Percentiles rank a stretch among this genome's conserved stretches.
Evolutionary conservation across 768 basidiomycete genomes (phyloP).

Genomic region (Termitomyces sp.): DNA sequence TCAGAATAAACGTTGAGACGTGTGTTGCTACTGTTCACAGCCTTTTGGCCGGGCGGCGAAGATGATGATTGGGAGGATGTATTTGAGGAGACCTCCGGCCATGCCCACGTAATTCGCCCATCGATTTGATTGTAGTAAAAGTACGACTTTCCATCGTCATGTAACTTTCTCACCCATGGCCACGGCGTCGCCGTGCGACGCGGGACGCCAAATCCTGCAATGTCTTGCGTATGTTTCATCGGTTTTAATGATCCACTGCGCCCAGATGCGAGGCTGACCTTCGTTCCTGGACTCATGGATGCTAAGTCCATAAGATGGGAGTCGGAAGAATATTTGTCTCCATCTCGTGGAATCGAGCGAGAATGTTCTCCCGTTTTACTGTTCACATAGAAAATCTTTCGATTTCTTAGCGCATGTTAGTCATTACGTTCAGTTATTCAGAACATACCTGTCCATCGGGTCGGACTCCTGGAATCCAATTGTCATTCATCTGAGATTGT

Average conservation of each 20-base stretch:
- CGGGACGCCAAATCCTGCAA: constrained; percentile 58
- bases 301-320: constrained; percentile 56
- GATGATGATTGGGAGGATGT: constrained; percentile 10
- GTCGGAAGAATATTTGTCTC: constrained; percentile 59
- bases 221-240: constrained; percentile 33
- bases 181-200: constrained; percentile 67
- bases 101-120: constrained; percentile 64
- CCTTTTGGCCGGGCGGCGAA: constrained; percentile 23
- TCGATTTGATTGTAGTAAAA: constrained; percentile 73
- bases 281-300: constrained; percentile 51
- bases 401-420: not conserved
- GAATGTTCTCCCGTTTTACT: constrained; percentile 80
- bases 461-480: constrained; percentile 88
- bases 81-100: constrained; percentile 39
- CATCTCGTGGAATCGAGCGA: constrained; percentile 76
- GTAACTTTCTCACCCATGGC: constrained; percentile 77
- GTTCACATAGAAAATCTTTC: constrained; percentile 91
- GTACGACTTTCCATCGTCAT: constrained; percentile 79
- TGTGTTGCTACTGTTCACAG: constrained; percentile 27
- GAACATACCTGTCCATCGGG: constrained; percentile 73
- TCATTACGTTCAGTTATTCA: not conserved
- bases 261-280: constrained; percentile 47
- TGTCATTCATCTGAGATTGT: constrained; percentile 57
- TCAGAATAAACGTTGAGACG: constrained; percentile 72
- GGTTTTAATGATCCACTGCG: constrained; percentile 30